Evolutionary conservation across 225 moss, liverwort and hornwort genomes (phyloP).

Genomic region (Physcomitrellopsis africana): DNA sequence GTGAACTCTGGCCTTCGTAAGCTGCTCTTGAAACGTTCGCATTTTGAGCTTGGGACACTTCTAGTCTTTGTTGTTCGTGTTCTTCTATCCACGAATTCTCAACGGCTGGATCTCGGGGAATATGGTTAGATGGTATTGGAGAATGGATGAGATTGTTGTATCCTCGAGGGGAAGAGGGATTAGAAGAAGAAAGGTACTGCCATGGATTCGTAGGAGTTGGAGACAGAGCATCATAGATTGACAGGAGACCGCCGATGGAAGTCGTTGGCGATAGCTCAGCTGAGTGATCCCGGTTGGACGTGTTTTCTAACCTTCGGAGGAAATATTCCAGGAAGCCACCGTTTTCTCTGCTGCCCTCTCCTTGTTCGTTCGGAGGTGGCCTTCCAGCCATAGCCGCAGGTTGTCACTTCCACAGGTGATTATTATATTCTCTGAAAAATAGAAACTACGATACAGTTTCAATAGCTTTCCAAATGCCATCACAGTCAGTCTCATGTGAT

Average conservation of each 20-base stretch:
- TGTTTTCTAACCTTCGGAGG: constrained; percentile 35
- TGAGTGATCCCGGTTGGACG: constrained; percentile 28
- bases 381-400: constrained; percentile 36
- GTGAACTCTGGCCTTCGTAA: too few species aligned
- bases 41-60: constrained; percentile 14
- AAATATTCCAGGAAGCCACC: constrained; percentile 37
- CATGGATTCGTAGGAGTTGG: constrained; percentile 45
- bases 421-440: background rate
- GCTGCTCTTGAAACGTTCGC: background rate
- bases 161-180: constrained; percentile 39
- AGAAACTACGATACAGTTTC: background rate
- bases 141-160: constrained; percentile 32
- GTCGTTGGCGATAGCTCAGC: background rate
- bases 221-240: constrained; percentile 24
- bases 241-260: constrained; percentile 22
- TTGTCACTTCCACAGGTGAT: constrained; percentile 13
- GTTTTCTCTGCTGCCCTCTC: constrained; percentile 33
- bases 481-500: too few species aligned
- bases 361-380: constrained; percentile 28
- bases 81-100: constrained; percentile 48
- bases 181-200: constrained; percentile 34
- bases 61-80: constrained; percentile 38
- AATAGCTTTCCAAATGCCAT: background rate
- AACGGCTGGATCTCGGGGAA: too few species aligned
- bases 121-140: constrained; percentile 9